Base-by-base conservation (phyloP, 164 flowering plant species). In the Pachysandra terminalis region DNA sequence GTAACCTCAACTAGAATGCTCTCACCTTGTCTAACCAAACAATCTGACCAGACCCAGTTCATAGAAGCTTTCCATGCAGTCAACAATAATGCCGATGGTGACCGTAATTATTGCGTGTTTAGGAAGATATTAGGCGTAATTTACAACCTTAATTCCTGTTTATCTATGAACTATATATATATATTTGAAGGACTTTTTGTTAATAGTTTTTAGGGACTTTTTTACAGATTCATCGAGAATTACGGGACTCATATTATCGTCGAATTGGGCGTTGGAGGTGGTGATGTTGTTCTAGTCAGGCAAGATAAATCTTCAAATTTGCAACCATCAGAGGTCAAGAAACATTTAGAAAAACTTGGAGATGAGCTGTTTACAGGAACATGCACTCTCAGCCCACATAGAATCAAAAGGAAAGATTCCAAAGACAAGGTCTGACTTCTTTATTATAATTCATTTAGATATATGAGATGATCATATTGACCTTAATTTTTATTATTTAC, bases 171-270 rank as follows among this genome's bases (percentile, higher is more conserved):
- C n/a, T n/a, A n/a, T n/a, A n/a, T n/a, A n/a, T n/a, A n/a, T 7
- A 32, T 32, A 3, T 3, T 7, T 32, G 37, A 32, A 32, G 37
- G 37, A 32, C 37, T 32, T 32, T 32, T 32, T 32, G 7, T 3
- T 7, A 32, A 7, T 32, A 32, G 5, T 32, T 26, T 59, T 14
- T 63, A 52, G 13, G 28, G 15, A n/a, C n/a, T n/a, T 56, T 19
- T 64, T 51, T 70, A 54, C 83, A 90, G 97, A 67, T 93, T 93
- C 76, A 90, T 93, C 21, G 87, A 88, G 75, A 88, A 78, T 58
- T 93, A 88, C 78, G 97, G 98, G 51, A 93, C 98, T 0, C 97
- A 93, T 70, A 74, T 93, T 3, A 75, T 93, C 2, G 93, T 90
- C 32, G 97, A 94, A 22, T 19, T 89, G 61, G 75, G 89, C 71